Conservation (phyloP, 345 rosid genomes). For the Lepidium didymum region DNA sequence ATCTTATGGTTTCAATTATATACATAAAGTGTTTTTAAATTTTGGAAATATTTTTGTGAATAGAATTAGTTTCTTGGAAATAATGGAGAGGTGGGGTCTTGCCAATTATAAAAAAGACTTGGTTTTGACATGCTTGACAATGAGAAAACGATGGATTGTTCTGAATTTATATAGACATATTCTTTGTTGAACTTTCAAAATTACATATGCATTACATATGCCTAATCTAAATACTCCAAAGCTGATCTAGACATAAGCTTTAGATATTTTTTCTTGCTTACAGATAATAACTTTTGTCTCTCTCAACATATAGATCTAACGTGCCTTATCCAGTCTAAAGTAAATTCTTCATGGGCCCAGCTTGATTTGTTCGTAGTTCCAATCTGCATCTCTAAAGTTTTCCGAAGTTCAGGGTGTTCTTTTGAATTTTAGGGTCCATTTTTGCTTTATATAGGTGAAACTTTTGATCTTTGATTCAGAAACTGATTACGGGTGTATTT, state of each 20-base stretch:
- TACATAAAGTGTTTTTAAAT: not conserved
- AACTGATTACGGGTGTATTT: not conserved
- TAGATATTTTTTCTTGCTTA: constrained; percentile 8
- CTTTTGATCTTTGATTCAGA: constrained; percentile 6
- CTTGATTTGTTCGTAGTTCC: constrained; percentile 22
- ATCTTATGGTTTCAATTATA: constrained; percentile 4
- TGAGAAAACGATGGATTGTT: constrained; percentile 26
- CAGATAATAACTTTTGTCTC: constrained; percentile 5
- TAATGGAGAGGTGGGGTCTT: constrained; percentile 34
- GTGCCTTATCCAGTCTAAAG: constrained; percentile 25
- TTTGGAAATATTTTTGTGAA: constrained; percentile 12
- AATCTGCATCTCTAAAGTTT: constrained; percentile 5
- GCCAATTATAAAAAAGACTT: constrained; percentile 6
- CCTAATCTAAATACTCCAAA: constrained; percentile 18
- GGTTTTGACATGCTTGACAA: constrained; percentile 21
- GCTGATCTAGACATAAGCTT: constrained; percentile 2
- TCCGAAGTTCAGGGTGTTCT: not conserved
- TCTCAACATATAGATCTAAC: constrained; percentile 11
- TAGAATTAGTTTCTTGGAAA: constrained; percentile 18
- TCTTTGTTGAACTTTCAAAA: constrained; percentile 16
- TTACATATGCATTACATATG: not conserved
- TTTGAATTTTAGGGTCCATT: not conserved
- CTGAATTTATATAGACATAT: constrained; percentile 27
- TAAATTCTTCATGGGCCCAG: constrained; percentile 23
- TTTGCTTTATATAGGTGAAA: constrained; percentile 2